Base-by-base conservation (phyloP, 495 filamentous ascomycete species). In the Penicillium pulvis region DNA sequence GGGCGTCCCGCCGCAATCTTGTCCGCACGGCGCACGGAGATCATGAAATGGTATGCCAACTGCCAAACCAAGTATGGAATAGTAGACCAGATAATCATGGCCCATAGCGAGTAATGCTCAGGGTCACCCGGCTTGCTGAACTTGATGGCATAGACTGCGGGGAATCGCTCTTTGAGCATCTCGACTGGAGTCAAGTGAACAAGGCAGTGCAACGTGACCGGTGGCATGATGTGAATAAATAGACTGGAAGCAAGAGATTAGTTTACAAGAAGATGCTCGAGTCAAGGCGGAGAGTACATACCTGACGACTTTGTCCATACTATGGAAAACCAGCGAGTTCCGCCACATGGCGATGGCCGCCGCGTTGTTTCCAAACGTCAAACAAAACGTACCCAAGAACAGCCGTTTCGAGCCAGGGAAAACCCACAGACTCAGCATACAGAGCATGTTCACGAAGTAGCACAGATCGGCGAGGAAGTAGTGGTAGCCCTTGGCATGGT, bases 271-370 rank as follows among this genome's bases (percentile, higher is more conserved):
- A 26, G 12, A 46, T 4, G 17, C 11, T 11, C 6, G 14, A 14
- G 2, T 31, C 14, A 7, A 14, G 43, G 20, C 12, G 6, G 12
- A 52, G 57, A 14, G 2, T 19, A 57, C 64, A 33, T 75, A 88
- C 79, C 90, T 93, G 36, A 91, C 93, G 53, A 96, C 83, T 72
- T 98, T 98, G 77, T 98, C 94, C 72, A 98, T 85, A 58, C 90
- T 93, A 75, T 98, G 94, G 76, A 98, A 98, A 39, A 98, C 94
- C 74, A 98, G 82, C 20, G 92, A 96, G 71, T 98, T 98, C 55
- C 94, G 86, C 94, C 94, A 98, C 93, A 98, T 97, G 59, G 94
- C 95, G 72, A 98, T 98, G 17, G 94, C 94, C 50, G 95, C 87
- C 48, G 94, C 94, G 69, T 98, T 98, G 74, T 98, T 98, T 54